Conservation (phyloP, 2,329 filamentous ascomycete genomes). For the Penicillium sp. region DNA sequence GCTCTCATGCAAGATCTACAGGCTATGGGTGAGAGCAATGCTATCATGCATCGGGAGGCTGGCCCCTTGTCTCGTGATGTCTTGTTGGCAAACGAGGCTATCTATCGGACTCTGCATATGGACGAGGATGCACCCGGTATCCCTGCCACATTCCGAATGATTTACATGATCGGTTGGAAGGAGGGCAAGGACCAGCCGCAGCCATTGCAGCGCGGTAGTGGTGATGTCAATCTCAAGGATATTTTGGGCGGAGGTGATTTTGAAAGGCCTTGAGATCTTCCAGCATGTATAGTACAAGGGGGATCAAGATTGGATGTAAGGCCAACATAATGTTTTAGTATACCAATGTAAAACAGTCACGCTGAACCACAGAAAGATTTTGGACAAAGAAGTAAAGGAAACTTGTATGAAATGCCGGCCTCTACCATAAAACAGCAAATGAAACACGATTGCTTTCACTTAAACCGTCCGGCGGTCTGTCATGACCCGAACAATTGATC, state of each 20-base stretch:
- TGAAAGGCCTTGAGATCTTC: constrained; percentile 18
- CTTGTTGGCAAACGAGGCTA: constrained; percentile 79
- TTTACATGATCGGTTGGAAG: constrained; percentile 99
- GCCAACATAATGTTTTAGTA: constrained; percentile 23
- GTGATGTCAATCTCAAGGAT: constrained; percentile 85
- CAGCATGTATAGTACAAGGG: neutral
- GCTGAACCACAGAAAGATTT: constrained; percentile 18
- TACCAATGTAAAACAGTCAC: constrained; percentile 26
- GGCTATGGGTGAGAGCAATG: constrained; percentile 94
- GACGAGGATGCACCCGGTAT: constrained; percentile 66
- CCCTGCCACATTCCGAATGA: constrained; percentile 90
- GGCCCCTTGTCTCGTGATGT: constrained; percentile 78
- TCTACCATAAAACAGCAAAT: constrained; percentile 20
- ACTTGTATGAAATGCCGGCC: constrained; percentile 18
- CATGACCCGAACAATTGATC: constrained; percentile 93
- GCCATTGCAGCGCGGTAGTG: constrained; percentile 80
- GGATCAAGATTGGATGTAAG: constrained; percentile 1
- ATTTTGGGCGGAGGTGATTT: constrained; percentile 57
- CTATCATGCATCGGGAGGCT: constrained; percentile 79
- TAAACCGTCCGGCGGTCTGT: constrained; percentile 90
- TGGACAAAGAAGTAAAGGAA: constrained; percentile 6
- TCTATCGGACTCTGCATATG: constrained; percentile 84
- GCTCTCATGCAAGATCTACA: constrained; percentile 91
- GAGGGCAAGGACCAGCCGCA: constrained; percentile 75
- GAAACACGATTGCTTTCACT: constrained; percentile 7